phyloP scores from a whole-genome alignment of 805 yeast species.

The Candida wancherniae region DNA sequence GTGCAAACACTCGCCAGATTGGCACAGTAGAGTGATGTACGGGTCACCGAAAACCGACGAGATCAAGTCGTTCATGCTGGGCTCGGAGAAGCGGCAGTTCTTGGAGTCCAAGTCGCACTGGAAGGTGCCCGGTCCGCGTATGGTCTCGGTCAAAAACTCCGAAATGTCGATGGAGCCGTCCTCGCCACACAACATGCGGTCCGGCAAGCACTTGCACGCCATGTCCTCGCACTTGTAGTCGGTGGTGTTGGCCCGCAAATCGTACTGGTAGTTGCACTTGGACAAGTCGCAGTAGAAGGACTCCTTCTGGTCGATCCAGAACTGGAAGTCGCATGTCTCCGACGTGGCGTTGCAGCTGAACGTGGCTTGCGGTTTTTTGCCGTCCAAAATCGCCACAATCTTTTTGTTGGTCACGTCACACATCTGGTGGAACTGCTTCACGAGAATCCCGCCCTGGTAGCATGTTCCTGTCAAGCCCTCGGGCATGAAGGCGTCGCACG shows the following conservation, averaged over 20 bases:
- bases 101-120: constrained; percentile 62
- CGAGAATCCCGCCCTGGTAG: constrained; percentile 77
- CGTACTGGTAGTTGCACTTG: constrained; percentile 67
- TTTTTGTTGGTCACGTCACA: constrained; percentile 92
- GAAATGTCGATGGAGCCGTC: constrained; percentile 91
- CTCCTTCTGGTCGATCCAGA: constrained; percentile 90
- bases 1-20: constrained; percentile 88
- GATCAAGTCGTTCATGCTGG: constrained; percentile 91
- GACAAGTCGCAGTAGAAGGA: constrained; percentile 84
- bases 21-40: constrained; percentile 72
- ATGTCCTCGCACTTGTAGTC: constrained; percentile 74
- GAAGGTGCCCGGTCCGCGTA: constrained; percentile 90
- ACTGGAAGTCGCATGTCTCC: constrained; percentile 77
- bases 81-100: constrained; percentile 81
- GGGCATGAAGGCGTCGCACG: constrained; percentile 86
- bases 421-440: constrained; percentile 78
- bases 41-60: constrained; percentile 94
- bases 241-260: constrained; percentile 58
- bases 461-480: constrained; percentile 83
- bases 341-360: constrained; percentile 76
- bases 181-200: constrained; percentile 88
- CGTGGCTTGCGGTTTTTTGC: constrained; percentile 85
- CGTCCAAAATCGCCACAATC: constrained; percentile 73
- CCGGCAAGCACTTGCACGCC: constrained; percentile 88
- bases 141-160: constrained; percentile 85